Evolutionary conservation across 2,329 filamentous ascomycete genomes (phyloP).

Genomic region (Ceratocystis ficicola): DNA sequence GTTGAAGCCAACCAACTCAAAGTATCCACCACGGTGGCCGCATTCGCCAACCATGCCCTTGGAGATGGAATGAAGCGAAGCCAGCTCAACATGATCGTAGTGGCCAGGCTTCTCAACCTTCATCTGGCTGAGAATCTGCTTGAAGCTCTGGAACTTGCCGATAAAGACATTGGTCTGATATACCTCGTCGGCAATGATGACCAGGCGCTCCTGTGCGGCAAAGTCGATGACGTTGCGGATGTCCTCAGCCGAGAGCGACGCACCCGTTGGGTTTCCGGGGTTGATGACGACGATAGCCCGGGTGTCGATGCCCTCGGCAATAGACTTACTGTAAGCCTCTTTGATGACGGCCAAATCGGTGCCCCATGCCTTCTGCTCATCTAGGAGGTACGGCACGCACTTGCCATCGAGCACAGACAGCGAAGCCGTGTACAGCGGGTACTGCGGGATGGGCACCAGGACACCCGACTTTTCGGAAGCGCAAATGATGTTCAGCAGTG

Average conservation of each 20-base stretch:
- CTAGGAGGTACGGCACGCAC: conserved; percentile 85
- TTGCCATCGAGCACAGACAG: conserved; percentile 72
- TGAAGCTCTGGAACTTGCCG: conserved; percentile 92
- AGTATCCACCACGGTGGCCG: conserved; percentile 93
- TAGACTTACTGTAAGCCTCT: conserved; percentile 59
- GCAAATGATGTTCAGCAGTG: conserved; percentile 81
- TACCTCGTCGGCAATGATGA: conserved; percentile 90
- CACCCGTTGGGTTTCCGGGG: conserved; percentile 93
- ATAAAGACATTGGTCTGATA: conserved; percentile 98
- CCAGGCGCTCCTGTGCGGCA: conserved; percentile 70
- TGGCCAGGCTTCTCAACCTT: conserved; percentile 62
- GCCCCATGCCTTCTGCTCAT: conserved; percentile 77
- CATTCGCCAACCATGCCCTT: conserved; percentile 99
- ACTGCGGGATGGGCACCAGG: conserved; percentile 91
- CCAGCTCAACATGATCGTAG: conserved; percentile 79
- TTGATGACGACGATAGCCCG: conserved; percentile 96
- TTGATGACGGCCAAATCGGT: conserved; percentile 74
- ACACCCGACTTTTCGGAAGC: conserved; percentile 64
- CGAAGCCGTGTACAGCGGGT: conserved; percentile 92
- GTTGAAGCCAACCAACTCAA: conserved; percentile 87
- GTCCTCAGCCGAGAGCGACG: conserved; percentile 65
- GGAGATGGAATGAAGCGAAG: conserved; percentile 81
- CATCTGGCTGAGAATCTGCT: conserved; percentile 68
- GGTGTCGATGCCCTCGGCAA: conserved; percentile 67
- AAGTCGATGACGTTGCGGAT: conserved; percentile 78